These are phyloP conservation scores for Parasarocladium wereldwijsianum DNA, from an alignment of 2,329 filamentous ascomycete species.

Conservation along the genomic window DNA sequence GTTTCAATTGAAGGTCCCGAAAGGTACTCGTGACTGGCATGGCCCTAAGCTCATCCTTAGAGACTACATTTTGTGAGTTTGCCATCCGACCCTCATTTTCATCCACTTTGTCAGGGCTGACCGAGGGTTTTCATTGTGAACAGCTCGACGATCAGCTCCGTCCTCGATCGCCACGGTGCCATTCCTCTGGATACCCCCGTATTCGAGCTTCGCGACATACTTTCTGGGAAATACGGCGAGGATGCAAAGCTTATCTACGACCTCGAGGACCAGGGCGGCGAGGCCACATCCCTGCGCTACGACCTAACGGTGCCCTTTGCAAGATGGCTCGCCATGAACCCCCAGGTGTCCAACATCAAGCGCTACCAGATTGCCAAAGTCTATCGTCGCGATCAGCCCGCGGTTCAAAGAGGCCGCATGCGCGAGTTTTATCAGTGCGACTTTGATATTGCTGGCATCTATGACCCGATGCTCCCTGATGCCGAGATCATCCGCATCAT, in stretches of 20 bases:
- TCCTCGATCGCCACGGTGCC: constrained; percentile 74
- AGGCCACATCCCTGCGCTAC: constrained; percentile 61
- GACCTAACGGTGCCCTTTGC: constrained; percentile 85
- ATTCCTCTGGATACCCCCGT: constrained; percentile 70
- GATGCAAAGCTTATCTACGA: constrained; percentile 89
- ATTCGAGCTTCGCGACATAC: constrained; percentile 76
- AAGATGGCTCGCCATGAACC: constrained; percentile 82
- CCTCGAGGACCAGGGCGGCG: constrained; percentile 72
- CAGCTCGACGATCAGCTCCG: constrained; percentile 56
- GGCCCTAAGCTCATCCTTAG: constrained; percentile 67
- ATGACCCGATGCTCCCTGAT: constrained; percentile 85
- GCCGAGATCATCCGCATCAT: constrained; percentile 78
- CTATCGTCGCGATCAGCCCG: constrained; percentile 28
- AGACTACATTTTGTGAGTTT: constrained; percentile 67
- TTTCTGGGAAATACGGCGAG: constrained; percentile 83
- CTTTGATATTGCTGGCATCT: constrained; percentile 81
- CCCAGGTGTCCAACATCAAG: constrained; percentile 73
- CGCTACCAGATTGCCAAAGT: constrained; percentile 94
- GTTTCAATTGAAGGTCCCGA: constrained; percentile 86
- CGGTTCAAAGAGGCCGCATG: constrained; percentile 67
- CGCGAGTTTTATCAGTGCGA: constrained; percentile 96
- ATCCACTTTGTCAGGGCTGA: no score
- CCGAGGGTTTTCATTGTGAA: no score
- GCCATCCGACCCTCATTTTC: no score
- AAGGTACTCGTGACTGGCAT: constrained; percentile 81